Conservation (phyloP, 2,329 filamentous ascomycete genomes). For the Pseudocercospora fijiensis region DNA sequence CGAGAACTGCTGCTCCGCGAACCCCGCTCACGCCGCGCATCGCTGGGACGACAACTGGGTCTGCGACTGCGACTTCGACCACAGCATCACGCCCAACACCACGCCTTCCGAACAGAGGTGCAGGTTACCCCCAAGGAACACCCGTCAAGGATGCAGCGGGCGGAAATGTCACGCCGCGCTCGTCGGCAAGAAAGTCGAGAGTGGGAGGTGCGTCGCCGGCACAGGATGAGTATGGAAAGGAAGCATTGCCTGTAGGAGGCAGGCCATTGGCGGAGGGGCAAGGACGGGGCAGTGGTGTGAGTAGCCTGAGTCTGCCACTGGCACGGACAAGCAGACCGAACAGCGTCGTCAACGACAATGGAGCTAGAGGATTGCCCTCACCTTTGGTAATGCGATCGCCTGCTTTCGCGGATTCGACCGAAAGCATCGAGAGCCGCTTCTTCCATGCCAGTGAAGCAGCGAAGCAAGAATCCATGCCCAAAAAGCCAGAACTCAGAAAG, state of each 20-base stretch:
- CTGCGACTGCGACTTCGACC: slow-evolving; percentile 26
- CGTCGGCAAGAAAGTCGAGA: slow-evolving; percentile 69
- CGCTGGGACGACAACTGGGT: slow-evolving; percentile 25
- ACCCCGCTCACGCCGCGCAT: slow-evolving; percentile 61
- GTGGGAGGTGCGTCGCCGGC: slow-evolving; percentile 64
- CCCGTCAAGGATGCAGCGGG: slow-evolving; percentile 54
- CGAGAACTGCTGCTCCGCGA: slow-evolving; percentile 34
- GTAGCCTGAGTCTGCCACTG: slow-evolving; percentile 22
- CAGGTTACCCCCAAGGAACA: slow-evolving; percentile 40
- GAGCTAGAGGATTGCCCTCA: slow-evolving; percentile 25
- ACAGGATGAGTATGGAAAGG: slow-evolving; percentile 25
- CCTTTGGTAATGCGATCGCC: slow-evolving; percentile 40
- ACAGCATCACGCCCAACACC: slow-evolving; percentile 32
- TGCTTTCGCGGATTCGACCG: slow-evolving; percentile 25
- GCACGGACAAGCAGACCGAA: slow-evolving; percentile 36
- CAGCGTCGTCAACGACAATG: slow-evolving; percentile 39
- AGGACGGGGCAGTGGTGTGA: slow-evolving; percentile 22
- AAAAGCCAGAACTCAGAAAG: slow-evolving; percentile 45
- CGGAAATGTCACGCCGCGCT: slow-evolving; percentile 73
- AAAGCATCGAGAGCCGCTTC: slow-evolving; percentile 64
- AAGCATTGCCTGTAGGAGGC: slow-evolving; percentile 13
- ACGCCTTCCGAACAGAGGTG: slow-evolving; percentile 35
- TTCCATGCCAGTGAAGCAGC: slow-evolving; percentile 82
- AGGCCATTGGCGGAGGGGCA: slow-evolving; percentile 16
- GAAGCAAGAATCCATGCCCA: slow-evolving; percentile 33